These are phyloP conservation scores for Ustilago trichophora DNA, from an alignment of 1,284 basidiomycete species.

Conservation along the genomic window DNA sequence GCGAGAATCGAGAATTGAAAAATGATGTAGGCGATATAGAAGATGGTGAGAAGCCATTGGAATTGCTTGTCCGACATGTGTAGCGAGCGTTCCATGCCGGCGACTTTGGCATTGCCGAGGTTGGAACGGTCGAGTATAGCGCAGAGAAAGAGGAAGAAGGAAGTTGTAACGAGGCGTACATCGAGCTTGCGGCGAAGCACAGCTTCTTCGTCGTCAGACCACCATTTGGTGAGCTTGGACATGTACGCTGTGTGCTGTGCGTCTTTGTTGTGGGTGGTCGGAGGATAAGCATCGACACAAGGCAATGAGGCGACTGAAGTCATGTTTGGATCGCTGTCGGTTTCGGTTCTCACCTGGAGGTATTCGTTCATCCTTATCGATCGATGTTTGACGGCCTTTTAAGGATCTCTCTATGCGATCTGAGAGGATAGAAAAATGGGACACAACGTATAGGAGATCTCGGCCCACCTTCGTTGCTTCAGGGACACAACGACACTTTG, in stretches of 20 bases:
- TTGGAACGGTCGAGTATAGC: slow-evolving; percentile 44
- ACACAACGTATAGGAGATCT: no score
- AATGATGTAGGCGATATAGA: slow-evolving; percentile 56
- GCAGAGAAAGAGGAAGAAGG: slow-evolving; percentile 30
- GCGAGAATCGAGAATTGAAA: slow-evolving; percentile 57
- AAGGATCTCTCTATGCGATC: no score
- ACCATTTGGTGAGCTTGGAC: slow-evolving; percentile 43
- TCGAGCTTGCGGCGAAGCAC: slow-evolving; percentile 50
- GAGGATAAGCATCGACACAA: no score
- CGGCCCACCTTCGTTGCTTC: no score
- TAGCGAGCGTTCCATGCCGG: slow-evolving; percentile 50
- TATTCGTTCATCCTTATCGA: no score
- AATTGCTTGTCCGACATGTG: slow-evolving; percentile 48
- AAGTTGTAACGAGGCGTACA: slow-evolving; percentile 29
- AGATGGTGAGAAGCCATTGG: slow-evolving; percentile 58
- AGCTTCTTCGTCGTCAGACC: slow-evolving; percentile 51
- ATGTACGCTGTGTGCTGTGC: slow-evolving; percentile 5
- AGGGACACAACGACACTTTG: no score
- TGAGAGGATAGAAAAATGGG: no score
- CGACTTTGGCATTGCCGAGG: slow-evolving; percentile 56
- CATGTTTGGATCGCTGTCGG: no score
- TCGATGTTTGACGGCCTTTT: no score
- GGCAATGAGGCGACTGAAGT: no score
- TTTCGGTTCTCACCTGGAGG: no score
- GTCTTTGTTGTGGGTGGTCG: no score